Evolutionary conservation across 2,329 filamentous ascomycete species (phyloP), one percentile per base, ranked within the genome.

Genomic region (Thermothelomyces thermophilus): DNA sequence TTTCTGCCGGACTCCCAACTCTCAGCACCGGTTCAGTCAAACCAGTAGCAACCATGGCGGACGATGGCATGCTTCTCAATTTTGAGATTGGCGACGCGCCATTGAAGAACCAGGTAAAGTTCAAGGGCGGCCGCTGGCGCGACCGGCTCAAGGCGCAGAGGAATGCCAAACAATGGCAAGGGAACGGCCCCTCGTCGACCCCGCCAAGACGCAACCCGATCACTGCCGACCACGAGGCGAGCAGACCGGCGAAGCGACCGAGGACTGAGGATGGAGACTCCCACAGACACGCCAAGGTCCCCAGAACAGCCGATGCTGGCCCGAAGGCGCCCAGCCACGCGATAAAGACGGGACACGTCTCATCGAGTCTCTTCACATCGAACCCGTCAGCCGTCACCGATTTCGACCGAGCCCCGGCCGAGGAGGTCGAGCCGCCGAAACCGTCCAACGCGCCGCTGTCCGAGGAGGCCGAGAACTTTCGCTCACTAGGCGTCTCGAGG

Each of bases 21-120:
- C 39, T 24, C 36, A 40, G 19, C 24, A 33, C 33, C 46, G 16
- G 13, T n/a, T 9, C 16, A 37, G 9, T 30, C 33, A 31, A 10
- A 36, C 13, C 44, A 44, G 7, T 44, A 31, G 16, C 50, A 56
- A 46, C 17, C 53, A 96, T 97, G 90, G 87, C 87, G 45, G 90
- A 97, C 73, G 87, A 95, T 82, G 90, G 90, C 59, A 86, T 98
- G 81, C 79, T 96, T 50, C 74, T 97, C 64, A 97, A 97, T 62
- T 96, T 97, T 66, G 83, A 89, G 60, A 73, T 95, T 50, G 78
- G 80, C 24, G 82, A 87, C 53, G 77, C 73, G 16, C 77, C 85
- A 11, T 66, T 87, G 47, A 76, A 83, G 53, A 73, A 77, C 5
- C 71, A 78, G 47, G 72, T 78, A 53, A 82, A 76, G 58, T 87